phyloP scores from a whole-genome alignment of 495 filamentous ascomycete genomes.

The Aspergillus mulundensis region DNA sequence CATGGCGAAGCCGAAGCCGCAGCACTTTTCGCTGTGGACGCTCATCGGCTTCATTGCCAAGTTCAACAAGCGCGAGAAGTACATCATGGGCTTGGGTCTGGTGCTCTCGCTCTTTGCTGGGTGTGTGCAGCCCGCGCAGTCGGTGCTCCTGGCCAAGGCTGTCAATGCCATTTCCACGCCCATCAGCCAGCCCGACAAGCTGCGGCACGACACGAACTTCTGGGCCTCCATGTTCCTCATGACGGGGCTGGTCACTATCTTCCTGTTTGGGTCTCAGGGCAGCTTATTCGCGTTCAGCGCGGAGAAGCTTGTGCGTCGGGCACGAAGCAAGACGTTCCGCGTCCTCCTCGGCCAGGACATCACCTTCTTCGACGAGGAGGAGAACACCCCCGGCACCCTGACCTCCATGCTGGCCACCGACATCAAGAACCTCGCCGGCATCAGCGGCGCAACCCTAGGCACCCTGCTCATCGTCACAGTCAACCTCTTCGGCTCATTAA shows the following conservation, averaged over 20 bases:
- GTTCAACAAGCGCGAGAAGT: slow-evolving; percentile 76
- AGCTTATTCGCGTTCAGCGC: slow-evolving; percentile 77
- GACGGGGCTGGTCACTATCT: slow-evolving; percentile 70
- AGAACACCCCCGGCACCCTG: slow-evolving; percentile 76
- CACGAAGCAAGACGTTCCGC: slow-evolving; percentile 74
- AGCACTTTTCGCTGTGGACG: slow-evolving; percentile 64
- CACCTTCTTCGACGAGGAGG: slow-evolving; percentile 76
- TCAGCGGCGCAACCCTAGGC: slow-evolving; percentile 76
- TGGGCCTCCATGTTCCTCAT: slow-evolving; percentile 94
- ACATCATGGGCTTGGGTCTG: slow-evolving; percentile 71
- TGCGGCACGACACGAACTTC: slow-evolving; percentile 72
- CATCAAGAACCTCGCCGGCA: slow-evolving; percentile 74
- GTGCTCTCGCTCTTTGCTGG: slow-evolving; percentile 77
- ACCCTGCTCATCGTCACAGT: slow-evolving; percentile 72
- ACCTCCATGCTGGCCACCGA: slow-evolving; percentile 80
- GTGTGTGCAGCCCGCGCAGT: slow-evolving; percentile 76
- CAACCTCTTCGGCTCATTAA: slow-evolving; percentile 65
- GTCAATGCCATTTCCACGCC: slow-evolving; percentile 63
- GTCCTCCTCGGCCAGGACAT: slow-evolving; percentile 87
- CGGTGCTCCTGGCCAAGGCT: slow-evolving; percentile 89
- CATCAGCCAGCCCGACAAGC: slow-evolving; percentile 33
- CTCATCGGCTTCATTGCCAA: slow-evolving; percentile 76
- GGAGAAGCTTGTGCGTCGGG: slow-evolving; percentile 74
- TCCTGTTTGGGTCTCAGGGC: slow-evolving; percentile 66
- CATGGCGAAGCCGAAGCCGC: slow-evolving; percentile 33